These are phyloP conservation scores for Aspergillus nomiae DNA, from an alignment of 2,329 filamentous ascomycete species.

Conservation along the genomic window DNA sequence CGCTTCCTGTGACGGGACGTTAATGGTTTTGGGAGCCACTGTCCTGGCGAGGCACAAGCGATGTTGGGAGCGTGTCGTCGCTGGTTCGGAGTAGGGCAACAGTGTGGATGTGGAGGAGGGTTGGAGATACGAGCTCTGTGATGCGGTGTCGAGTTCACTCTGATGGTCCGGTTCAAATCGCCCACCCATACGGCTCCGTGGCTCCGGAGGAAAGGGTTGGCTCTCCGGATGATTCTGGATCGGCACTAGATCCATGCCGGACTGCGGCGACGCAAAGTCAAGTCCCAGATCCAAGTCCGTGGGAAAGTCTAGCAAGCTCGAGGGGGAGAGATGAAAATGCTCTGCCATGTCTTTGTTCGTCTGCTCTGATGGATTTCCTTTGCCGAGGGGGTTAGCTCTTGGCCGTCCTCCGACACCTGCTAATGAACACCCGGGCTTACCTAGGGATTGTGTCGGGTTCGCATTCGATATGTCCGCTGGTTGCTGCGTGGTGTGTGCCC, in stretches of 20 bases:
- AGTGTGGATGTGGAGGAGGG: neutral
- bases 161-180: neutral
- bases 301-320: conserved; percentile 5
- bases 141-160: neutral
- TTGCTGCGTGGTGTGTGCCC: too few relatives aligned
- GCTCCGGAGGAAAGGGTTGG: neutral
- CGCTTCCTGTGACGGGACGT: neutral
- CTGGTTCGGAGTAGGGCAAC: neutral
- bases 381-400: neutral
- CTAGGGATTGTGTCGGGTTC: neutral
- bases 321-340: neutral
- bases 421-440: neutral
- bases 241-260: neutral
- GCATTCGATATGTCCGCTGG: neutral
- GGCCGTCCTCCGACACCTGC: too few relatives aligned
- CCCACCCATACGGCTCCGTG: too few relatives aligned
- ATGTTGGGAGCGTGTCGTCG: neutral
- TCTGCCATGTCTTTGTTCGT: neutral
- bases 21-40: neutral
- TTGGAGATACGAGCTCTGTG: too few relatives aligned
- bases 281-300: conserved; percentile 1
- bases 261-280: neutral
- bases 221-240: neutral
- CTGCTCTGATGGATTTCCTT: neutral
- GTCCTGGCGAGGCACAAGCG: conserved; percentile 1